These are phyloP conservation scores for Chlorella sorokiniana DNA, from an alignment of 139 green algal genomes.

Conservation along the genomic window DNA sequence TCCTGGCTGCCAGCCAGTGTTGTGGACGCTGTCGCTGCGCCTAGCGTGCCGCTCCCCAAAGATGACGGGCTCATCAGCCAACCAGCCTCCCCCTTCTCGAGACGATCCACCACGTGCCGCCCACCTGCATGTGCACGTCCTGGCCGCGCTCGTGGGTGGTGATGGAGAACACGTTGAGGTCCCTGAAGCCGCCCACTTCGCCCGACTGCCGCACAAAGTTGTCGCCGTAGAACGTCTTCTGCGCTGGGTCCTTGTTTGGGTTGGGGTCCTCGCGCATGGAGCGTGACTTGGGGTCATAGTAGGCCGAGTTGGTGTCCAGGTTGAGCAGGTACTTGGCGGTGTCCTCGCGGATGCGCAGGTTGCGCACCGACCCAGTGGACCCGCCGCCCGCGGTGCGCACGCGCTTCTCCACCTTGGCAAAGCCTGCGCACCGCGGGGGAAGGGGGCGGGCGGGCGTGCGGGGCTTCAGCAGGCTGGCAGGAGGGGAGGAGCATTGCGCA, in stretches of 20 bases:
- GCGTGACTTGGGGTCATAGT: slow-evolving; percentile 99
- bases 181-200: slow-evolving; percentile 78
- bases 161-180: slow-evolving; percentile 86
- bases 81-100: neutral
- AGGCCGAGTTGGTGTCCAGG: slow-evolving; percentile 90
- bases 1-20: too few relatives aligned
- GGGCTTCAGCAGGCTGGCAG: neutral
- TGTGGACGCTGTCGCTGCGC: too few relatives aligned
- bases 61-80: neutral
- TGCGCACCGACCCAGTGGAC: slow-evolving; percentile 84
- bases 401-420: slow-evolving; percentile 95
- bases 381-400: slow-evolving; percentile 92
- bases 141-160: slow-evolving; percentile 82
- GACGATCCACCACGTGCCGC: neutral
- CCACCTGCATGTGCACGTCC: slow-evolving; percentile 80
- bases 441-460: neutral
- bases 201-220: slow-evolving; percentile 91
- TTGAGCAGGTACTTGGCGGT: slow-evolving; percentile 99
- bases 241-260: slow-evolving; percentile 61
- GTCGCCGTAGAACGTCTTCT: slow-evolving; percentile 84
- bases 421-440: slow-evolving; percentile 54
- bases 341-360: slow-evolving; percentile 99
- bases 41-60: too few relatives aligned
- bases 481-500: neutral
- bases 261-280: slow-evolving; percentile 95